Evolutionary conservation across 2,329 filamentous ascomycete genomes (phyloP).

Genomic region (Fusarium sublunatum): DNA sequence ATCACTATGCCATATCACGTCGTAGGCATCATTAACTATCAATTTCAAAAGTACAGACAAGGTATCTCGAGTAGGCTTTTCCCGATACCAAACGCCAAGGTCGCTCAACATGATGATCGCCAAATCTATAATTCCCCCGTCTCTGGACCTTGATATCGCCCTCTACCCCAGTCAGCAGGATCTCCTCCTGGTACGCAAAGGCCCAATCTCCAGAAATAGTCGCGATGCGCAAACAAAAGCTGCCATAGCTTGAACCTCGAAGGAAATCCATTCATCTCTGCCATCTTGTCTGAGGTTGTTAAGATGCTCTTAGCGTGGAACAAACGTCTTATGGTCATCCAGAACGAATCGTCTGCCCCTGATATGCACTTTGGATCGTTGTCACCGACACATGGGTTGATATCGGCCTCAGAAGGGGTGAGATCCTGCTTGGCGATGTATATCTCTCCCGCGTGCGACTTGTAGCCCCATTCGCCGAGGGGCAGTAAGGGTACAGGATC

Average conservation of each 20-base stretch:
- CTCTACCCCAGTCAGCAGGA: constrained; percentile 72
- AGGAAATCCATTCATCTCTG: constrained; percentile 61
- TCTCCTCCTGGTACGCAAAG: constrained; percentile 87
- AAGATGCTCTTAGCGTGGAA: constrained; percentile 43
- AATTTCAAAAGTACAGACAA: constrained; percentile 2
- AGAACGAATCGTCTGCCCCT: constrained; percentile 60
- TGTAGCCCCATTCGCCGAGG: constrained; percentile 87
- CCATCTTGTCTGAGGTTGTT: constrained; percentile 31
- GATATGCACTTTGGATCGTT: constrained; percentile 78
- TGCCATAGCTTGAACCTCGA: constrained; percentile 83
- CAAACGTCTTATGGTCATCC: constrained; percentile 43
- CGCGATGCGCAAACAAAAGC: constrained; percentile 90
- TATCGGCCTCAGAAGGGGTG: constrained; percentile 73
- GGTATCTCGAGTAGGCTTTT: constrained; percentile 17
- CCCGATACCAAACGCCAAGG: constrained; percentile 1
- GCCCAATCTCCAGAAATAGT: constrained; percentile 96
- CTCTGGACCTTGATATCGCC: constrained; percentile 56
- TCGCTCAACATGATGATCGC: background rate
- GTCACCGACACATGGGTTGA: constrained; percentile 78
- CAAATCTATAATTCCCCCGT: constrained; percentile 53
- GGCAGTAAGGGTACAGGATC: constrained; percentile 93
- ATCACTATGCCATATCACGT: background rate
- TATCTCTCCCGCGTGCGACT: constrained; percentile 86
- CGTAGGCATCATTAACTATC: background rate
- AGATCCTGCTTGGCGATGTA: constrained; percentile 80